These are phyloP conservation scores for Penicillium riverlandense DNA, from an alignment of 495 filamentous ascomycete genomes.

Conservation along the genomic window DNA sequence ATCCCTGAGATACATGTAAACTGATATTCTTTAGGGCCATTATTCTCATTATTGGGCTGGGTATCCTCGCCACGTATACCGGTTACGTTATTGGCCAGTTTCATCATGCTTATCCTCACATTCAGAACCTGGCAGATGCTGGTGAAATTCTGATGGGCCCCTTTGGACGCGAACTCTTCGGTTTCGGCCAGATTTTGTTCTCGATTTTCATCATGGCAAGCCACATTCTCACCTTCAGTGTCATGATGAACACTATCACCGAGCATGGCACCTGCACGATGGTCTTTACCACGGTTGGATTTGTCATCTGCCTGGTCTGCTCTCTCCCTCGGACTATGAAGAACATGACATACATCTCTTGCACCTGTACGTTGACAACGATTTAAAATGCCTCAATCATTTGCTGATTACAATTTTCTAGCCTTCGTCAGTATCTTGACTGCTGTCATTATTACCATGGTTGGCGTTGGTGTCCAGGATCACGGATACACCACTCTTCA, in stretches of 20 bases:
- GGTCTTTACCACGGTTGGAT: conserved; percentile 57
- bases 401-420: no score
- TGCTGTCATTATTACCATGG: conserved; percentile 61
- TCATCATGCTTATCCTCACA: conserved; percentile 57
- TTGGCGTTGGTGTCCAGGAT: conserved; percentile 53
- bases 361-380: conserved; percentile 28
- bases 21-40: conserved; percentile 27
- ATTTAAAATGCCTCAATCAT: no score
- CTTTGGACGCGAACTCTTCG: conserved; percentile 59
- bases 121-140: conserved; percentile 63
- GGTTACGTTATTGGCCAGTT: conserved; percentile 72
- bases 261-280: conserved; percentile 62
- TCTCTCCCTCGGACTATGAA: conserved; percentile 60
- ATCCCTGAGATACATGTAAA: background rate
- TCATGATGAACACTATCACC: conserved; percentile 64
- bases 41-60: conserved; percentile 56
- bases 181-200: conserved; percentile 59
- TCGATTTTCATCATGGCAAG: conserved; percentile 72
- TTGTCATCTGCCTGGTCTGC: conserved; percentile 53
- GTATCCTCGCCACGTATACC: conserved; percentile 66
- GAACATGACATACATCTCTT: conserved; percentile 53
- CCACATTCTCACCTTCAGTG: conserved; percentile 63
- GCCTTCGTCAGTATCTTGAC: conserved; percentile 25
- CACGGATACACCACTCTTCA: conserved; percentile 14
- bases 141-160: conserved; percentile 31